These are phyloP conservation scores for Phialemonium atrogriseum DNA, from an alignment of 2,329 filamentous ascomycete species.

Conservation along the genomic window DNA sequence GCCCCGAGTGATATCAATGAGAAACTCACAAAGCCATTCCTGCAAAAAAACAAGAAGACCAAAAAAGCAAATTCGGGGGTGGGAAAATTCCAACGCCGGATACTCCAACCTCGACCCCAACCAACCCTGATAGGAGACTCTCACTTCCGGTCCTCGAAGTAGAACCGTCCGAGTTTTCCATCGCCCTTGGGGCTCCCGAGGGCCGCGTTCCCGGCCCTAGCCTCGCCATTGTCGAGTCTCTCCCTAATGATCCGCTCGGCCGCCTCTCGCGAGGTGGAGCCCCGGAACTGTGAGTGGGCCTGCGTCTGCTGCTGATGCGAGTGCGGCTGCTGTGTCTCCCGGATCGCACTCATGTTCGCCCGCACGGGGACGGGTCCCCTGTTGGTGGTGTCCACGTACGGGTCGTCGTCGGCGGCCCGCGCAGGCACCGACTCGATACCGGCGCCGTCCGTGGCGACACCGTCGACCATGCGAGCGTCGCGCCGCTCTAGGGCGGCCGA, in stretches of 20 bases:
- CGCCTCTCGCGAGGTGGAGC: conserved; percentile 34
- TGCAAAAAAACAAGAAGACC: no score
- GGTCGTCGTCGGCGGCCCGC: conserved; percentile 33
- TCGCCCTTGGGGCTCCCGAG: conserved; percentile 35
- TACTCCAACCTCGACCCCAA: no score
- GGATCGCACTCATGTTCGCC: conserved; percentile 26
- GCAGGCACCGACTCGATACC: conserved; percentile 18
- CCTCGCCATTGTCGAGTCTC: conserved; percentile 44
- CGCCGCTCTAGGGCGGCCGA: conserved; percentile 41
- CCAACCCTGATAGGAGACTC: neutral
- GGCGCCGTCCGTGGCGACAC: conserved; percentile 50
- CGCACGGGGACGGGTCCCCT: conserved; percentile 46
- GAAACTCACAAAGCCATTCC: no score
- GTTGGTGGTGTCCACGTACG: conserved; percentile 57
- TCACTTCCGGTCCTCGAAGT: conserved; percentile 45
- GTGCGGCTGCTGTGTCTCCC: conserved; percentile 23
- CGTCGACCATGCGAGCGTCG: conserved; percentile 60
- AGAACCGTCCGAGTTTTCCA: conserved; percentile 47
- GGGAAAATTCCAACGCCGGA: no score
- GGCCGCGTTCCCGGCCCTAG: conserved; percentile 24
- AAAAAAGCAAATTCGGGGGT: no score
- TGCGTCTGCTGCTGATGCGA: conserved; percentile 19
- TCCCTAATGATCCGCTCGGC: conserved; percentile 59
- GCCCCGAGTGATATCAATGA: no score
- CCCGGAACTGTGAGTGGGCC: conserved; percentile 12